Evolutionary conservation across 352 stramenopile genomes (phyloP), one percentile per base, ranked within the genome.

Genomic region (Blastocystis sp.): DNA sequence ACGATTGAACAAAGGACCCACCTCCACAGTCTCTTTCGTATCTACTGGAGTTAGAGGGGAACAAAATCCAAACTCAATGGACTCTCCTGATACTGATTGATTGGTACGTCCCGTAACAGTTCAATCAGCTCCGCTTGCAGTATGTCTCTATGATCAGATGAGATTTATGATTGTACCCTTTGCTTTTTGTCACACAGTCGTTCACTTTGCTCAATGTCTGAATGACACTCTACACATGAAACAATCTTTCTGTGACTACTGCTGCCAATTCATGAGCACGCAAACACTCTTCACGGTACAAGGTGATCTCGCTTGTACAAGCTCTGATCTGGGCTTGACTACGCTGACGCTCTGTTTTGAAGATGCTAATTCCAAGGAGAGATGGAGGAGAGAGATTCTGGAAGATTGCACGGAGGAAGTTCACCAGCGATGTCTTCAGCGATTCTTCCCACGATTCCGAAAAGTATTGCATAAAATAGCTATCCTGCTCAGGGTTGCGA

Each of bases 401-500:
- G 69, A 80, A 80, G 43, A 80, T 80, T 9, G 69, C 69, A 24
- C 69, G 42, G 27, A 80, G 24, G 51, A 80, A 80, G 69, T 80
- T 80, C 16, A 80, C 61, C 5, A 80, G 27, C 7, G 69, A 80
- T 16, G 49, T 49, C 11, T 54, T 49, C 21, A 80, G 69, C 58
- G 69, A 80, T 9, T 80, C 37, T 54, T 80, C 52, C 69, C 69
- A 80, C 5, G 32, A 24, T 27, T 19, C 1, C 16, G 69, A 59
- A 59, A 80, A 80, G 43, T 58, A 80, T 7, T 80, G 69, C 69
- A 63, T 80, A 32, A 80, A 80, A 52, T 80, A 80, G 69, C 69
- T 63, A 39, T 80, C 69, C 16, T 80, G 42, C 7, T 80, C 69
- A 7, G 69, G 69, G 35, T 61, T 21, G 2, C 14, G 12, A 29